Conservation (phyloP, 106 monocot species). For the Dactylorhiza incarnata region DNA sequence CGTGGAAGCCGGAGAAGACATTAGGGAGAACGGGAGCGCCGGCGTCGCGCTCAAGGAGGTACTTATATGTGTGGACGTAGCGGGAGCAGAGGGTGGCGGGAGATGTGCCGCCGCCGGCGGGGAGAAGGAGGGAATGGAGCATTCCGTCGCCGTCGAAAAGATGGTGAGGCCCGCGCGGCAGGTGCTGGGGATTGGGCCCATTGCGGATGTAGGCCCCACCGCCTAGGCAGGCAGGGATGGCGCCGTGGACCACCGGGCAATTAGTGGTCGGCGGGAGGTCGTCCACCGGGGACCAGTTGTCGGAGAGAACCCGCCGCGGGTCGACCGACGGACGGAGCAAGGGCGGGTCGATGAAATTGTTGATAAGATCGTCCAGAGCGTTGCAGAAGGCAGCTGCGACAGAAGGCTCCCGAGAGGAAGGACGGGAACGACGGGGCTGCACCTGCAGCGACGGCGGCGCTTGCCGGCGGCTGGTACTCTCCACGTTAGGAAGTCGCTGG, state of each 20-base stretch:
- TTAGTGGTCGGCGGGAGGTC: constrained; percentile 53
- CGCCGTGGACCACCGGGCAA: constrained; percentile 42
- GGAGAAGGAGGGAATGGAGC: constrained; percentile 61
- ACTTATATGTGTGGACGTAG: constrained; percentile 52
- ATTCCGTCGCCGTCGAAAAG: constrained; percentile 77
- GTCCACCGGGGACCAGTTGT: constrained; percentile 46
- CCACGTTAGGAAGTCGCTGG: not conserved
- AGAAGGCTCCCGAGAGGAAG: not conserved
- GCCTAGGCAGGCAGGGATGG: constrained; percentile 51
- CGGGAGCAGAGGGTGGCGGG: constrained; percentile 52
- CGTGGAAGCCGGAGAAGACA: constrained; percentile 46
- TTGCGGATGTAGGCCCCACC: constrained; percentile 77
- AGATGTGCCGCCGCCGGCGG: constrained; percentile 6
- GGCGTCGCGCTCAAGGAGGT: constrained; percentile 37
- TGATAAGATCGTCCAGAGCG: constrained; percentile 38
- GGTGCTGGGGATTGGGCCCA: constrained; percentile 64
- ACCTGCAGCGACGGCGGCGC: not conserved
- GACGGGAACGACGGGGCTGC: not conserved
- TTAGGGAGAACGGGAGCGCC: constrained; percentile 46
- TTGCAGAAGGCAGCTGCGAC: constrained; percentile 36
- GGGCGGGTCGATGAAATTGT: constrained; percentile 43
- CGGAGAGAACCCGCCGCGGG: constrained; percentile 35
- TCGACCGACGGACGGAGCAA: constrained; percentile 48
- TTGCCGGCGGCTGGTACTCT: not conserved
- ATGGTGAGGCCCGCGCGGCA: constrained; percentile 54